phyloP scores from a whole-genome alignment of 306 rosid species.

The Cucurbita ficifolia region DNA sequence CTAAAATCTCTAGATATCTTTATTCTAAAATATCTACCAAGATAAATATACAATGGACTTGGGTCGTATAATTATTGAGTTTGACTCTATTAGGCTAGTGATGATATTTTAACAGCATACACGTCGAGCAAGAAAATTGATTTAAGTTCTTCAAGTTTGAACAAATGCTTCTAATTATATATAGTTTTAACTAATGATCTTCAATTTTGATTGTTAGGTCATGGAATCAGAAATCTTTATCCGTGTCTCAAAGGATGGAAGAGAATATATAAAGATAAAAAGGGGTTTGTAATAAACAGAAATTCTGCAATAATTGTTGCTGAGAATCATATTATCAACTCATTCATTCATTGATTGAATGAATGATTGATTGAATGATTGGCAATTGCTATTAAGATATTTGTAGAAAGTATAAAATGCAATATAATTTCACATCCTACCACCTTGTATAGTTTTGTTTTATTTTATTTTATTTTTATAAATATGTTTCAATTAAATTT shows the following conservation, averaged over 20 bases:
- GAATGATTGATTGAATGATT: neutral
- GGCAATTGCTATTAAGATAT: neutral
- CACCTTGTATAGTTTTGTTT: no score
- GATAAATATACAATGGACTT: no score
- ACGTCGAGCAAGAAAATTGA: slow-evolving; percentile 28
- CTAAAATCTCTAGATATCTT: no score
- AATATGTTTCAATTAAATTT: no score
- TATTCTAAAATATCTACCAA: no score
- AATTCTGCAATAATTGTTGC: neutral
- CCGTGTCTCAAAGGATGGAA: neutral
- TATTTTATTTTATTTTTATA: no score
- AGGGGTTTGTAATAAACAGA: neutral
- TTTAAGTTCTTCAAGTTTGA: neutral
- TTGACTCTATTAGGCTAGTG: no score
- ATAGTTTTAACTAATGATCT: neutral
- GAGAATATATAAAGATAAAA: slow-evolving; percentile 4
- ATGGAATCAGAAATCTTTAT: neutral
- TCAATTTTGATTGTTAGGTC: neutral
- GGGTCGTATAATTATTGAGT: no score
- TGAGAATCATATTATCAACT: neutral
- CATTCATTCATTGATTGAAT: no score
- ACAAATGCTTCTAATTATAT: neutral
- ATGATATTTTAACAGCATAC: no score
- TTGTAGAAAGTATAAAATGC: neutral
- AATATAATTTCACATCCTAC: neutral